Percentiles rank a stretch among this genome's conserved stretches.
Evolutionary conservation across 208 protist genomes (phyloP).

Genomic region (Crithidia acanthocephali): DNA sequence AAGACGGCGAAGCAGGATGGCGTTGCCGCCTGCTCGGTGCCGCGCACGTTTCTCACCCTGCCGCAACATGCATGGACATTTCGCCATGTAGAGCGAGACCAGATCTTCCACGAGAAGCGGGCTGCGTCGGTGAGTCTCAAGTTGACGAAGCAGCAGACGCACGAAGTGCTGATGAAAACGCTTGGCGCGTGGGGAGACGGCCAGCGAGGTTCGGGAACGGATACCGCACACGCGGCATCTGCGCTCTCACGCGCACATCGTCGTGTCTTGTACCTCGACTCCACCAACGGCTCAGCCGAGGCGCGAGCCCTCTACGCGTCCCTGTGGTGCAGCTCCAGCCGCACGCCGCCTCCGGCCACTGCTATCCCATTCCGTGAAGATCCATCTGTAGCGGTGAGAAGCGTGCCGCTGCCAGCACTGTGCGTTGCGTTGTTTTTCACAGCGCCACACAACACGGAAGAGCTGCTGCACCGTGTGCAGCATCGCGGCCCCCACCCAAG

Average conservation of each 20-base stretch:
- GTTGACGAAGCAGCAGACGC: conserved; percentile 21
- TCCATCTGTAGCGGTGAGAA: too few relatives aligned
- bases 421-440: conserved; percentile 19
- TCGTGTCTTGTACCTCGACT: conserved; percentile 48
- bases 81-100: conserved; percentile 39
- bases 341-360: not conserved
- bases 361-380: not conserved
- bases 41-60: conserved; percentile 19
- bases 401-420: not conserved
- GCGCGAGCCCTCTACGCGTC: conserved; percentile 32
- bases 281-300: conserved; percentile 44
- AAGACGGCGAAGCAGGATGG: not conserved
- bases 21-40: conserved; percentile 4
- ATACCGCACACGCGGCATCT: not conserved
- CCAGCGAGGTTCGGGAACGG: not conserved
- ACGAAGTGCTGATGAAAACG: conserved; percentile 27
- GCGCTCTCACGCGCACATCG: not conserved
- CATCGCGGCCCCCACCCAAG: conserved; percentile 27
- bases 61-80: not conserved
- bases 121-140: conserved; percentile 4
- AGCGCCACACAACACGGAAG: not conserved
- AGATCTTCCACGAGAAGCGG: conserved; percentile 17
- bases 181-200: conserved; percentile 1
- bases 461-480: conserved; percentile 32
- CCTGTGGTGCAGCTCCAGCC: conserved; percentile 4